A percentile compares a stretch with the other conserved stretches of the same genome.
Evolutionary conservation across 2,329 filamentous ascomycete genomes (phyloP).

Genomic region (Thielaviopsis punctulata): DNA sequence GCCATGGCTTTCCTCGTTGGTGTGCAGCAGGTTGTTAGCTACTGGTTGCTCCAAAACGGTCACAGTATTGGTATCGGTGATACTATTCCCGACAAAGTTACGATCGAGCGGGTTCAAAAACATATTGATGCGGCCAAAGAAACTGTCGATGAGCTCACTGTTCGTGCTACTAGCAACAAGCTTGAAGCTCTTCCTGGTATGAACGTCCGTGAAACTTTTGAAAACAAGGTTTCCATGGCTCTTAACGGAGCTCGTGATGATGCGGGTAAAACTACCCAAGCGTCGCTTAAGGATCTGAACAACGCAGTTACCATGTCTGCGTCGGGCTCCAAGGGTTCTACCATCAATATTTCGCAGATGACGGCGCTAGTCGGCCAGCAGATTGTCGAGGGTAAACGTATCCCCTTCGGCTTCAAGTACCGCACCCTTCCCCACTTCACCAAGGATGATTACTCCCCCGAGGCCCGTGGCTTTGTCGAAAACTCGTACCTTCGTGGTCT

Average conservation of each 20-base stretch:
- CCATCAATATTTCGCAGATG: conserved; percentile 99
- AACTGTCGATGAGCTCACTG: conserved; percentile 60
- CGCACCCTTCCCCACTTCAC: conserved; percentile 93
- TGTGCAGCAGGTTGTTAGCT: conserved; percentile 83
- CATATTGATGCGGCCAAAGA: conserved; percentile 69
- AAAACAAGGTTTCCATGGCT: conserved; percentile 87
- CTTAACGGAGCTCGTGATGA: conserved; percentile 92
- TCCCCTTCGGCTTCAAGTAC: conserved; percentile 98
- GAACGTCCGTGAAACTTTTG: conserved; percentile 96
- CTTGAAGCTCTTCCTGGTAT: conserved; percentile 93
- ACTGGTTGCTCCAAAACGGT: conserved; percentile 91
- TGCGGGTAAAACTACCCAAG: conserved; percentile 81
- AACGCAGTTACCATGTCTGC: conserved; percentile 93
- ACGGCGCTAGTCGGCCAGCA: conserved; percentile 94
- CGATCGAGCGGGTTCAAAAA: conserved; percentile 68
- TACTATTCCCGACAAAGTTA: conserved; percentile 76
- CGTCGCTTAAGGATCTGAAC: conserved; percentile 87
- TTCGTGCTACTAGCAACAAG: conserved; percentile 63
- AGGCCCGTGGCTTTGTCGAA: conserved; percentile 93
- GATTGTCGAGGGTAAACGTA: conserved; percentile 95
- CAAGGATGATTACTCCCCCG: conserved; percentile 96
- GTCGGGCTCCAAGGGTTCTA: conserved; percentile 95
- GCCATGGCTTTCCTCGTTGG: conserved; percentile 95
- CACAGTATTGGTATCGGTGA: conserved; percentile 98
- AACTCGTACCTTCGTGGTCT: conserved; percentile 95